Evolutionary conservation across 306 rosid genomes (phyloP).

Genomic region (Ceratonia siliqua): DNA sequence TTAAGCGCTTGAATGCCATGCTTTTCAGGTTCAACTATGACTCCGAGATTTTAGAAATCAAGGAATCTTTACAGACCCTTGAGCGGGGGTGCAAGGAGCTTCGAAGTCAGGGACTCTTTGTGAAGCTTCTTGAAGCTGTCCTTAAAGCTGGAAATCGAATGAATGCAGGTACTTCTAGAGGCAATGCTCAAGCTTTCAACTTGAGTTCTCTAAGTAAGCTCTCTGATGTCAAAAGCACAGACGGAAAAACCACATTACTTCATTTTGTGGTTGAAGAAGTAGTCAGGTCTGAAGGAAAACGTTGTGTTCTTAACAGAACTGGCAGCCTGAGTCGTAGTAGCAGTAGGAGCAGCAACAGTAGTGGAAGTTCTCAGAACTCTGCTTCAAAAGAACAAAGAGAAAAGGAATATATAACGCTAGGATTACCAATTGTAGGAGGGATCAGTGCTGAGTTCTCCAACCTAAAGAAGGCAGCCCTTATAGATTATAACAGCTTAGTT

Average conservation of each 20-base stretch:
- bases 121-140: conserved; percentile 89
- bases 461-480: conserved; percentile 71
- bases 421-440: conserved; percentile 90
- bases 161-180: conserved; percentile 94
- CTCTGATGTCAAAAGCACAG: conserved; percentile 80
- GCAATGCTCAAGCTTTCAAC: conserved; percentile 94
- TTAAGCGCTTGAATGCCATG: conserved; percentile 72
- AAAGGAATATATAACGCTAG: conserved; percentile 67
- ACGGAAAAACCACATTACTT: conserved; percentile 88
- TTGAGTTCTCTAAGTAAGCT: conserved; percentile 81
- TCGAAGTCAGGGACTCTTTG: conserved; percentile 67
- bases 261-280: conserved; percentile 96
- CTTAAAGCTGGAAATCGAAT: conserved; percentile 94
- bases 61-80: conserved; percentile 61
- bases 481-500: conserved; percentile 58
- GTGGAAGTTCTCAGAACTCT: conserved; percentile 28
- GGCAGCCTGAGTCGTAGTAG: conserved; percentile 53
- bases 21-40: conserved; percentile 67
- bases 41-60: conserved; percentile 54
- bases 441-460: conserved; percentile 78
- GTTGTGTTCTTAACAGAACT: conserved; percentile 59
- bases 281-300: conserved; percentile 86
- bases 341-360: conserved; percentile 37
- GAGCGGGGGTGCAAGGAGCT: conserved; percentile 86
- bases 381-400: conserved; percentile 58